Base-by-base conservation (phyloP, 1,284 basidiomycete genomes). In the Neolentinus lepideus region DNA sequence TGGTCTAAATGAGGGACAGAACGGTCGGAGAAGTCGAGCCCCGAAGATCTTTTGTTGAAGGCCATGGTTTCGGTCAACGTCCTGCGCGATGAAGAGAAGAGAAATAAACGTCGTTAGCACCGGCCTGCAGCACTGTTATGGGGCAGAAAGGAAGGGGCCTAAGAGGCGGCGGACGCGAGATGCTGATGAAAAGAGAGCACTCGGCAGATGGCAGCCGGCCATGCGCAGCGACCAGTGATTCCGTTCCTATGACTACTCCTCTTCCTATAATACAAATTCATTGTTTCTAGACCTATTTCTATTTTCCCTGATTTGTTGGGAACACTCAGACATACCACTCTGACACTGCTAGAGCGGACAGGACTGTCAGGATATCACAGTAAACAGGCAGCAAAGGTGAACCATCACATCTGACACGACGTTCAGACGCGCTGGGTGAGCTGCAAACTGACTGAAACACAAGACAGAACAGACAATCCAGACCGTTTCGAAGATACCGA, bases 1-100 rank as follows among this genome's bases (percentile, higher is more conserved):
- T 79, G 74, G 55, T 81, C 79, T 43, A 79, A 66, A 52, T 70
- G 62, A 38, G 74, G 71, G 52, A 76, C 72, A 57, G 75, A 76
- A 59, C 79, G 76, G 68, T 90, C 88, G 22, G 80, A 81, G 66
- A 90, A 90, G 69, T 90, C 88, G 62, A 88, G 76, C 57, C 78
- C 83, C 36, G 85, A 86, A 33, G 75, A 80, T 46, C 78, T 82
- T 60, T 79, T 78, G 29, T 62, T 59, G 60, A 51, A 54, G 33
- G 35, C 52, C 35, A 54, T 43, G 51, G 51, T 36, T 25, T 47
- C 19, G 47, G 47, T 50, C 24, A 25, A 50, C 47, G 47, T 26
- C 47, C 47, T 50, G 47, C 47, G 47, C 47, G 27, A 29, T 14
- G 47, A 50, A 50, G 47, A 50, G 22, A 22, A 50, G 38, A 43